Base-by-base conservation (phyloP, 208 protist species). In the Trypanosoma conorhini region DNA sequence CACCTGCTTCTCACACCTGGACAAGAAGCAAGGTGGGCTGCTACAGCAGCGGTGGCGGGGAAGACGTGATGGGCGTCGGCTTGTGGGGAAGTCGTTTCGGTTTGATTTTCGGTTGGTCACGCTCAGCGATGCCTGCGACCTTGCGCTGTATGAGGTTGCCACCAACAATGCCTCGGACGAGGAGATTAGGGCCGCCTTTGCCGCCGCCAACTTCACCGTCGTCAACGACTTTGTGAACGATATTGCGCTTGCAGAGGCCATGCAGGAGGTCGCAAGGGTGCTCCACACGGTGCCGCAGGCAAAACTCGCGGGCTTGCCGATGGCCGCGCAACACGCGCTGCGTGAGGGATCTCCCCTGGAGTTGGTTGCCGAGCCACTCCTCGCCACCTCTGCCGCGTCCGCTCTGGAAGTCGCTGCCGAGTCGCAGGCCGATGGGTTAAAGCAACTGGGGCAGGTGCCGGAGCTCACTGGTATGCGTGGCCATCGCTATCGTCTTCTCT, bases 181-280 rank as follows among this genome's bases (percentile, higher is more conserved):
- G 46, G 89, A 95, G 67, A 67, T 95, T 5, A 73, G 74, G 3
- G 75, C 83, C 0, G 64, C 88, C 19, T 95, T 95, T 69, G 76
- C 81, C 3, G 79, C 81, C 0, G 67, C 86, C 48, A 83, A 84
- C 13, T 80, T 91, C 30, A 28, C 42, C 28, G 87, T 93, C 35
- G 5, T 91, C 26, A 92, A 95, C 52, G 89, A 95, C 72, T 93
- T 80, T 72, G 73, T 81, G 44, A 76, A 89, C 60, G 85, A 95
- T 66, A 46, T 56, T 12, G 1, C 56, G 13, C 70, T 93, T 21
- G 86, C 89, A 35, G 46, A 62, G n/a, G 42, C 54, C 12, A 75
- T 83, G 55, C 3, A 58, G 24, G 38, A 30, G 9, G 62, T 94
- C 54, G 42, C 66, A 22, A 0, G 55, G 30, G 30, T 62, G 19